A percentile compares a stretch with the other conserved stretches of the same genome.
phyloP scores from a whole-genome alignment of 2,329 filamentous ascomycete species.

The Penicillium janthinellum region DNA sequence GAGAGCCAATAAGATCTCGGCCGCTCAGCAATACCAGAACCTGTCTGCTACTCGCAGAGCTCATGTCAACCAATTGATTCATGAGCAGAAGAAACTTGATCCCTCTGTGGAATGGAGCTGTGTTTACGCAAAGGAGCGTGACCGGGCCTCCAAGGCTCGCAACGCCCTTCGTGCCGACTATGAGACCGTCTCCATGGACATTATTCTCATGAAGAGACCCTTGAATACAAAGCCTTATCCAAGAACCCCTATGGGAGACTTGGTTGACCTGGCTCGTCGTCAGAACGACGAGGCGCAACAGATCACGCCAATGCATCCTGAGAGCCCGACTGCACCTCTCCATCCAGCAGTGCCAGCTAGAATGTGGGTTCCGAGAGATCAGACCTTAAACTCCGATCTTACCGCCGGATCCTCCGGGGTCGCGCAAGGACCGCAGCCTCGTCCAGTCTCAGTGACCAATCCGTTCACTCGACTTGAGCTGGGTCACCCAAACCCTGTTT shows the following conservation, averaged over 20 bases:
- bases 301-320: no score
- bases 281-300: constrained; percentile 9
- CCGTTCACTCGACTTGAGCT: constrained; percentile 11
- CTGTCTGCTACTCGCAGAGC: constrained; percentile 32
- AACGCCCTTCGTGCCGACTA: constrained; percentile 31
- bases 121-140: constrained; percentile 39
- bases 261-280: constrained; percentile 20
- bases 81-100: constrained; percentile 34
- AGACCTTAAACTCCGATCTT: background rate
- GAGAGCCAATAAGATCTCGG: constrained; percentile 30
- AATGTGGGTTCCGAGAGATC: background rate
- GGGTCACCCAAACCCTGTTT: background rate
- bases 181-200: constrained; percentile 36
- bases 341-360: background rate
- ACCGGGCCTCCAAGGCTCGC: constrained; percentile 31
- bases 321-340: background rate
- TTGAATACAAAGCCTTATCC: constrained; percentile 19
- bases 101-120: constrained; percentile 40
- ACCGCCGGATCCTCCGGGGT: background rate
- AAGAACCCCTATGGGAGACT: constrained; percentile 17
- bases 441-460: constrained; percentile 14
- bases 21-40: constrained; percentile 32
- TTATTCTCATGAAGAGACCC: constrained; percentile 38
- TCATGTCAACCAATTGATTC: constrained; percentile 41
- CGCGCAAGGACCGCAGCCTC: constrained; percentile 10